Base-by-base conservation (phyloP, 306 rosid species). In the Alnus glutinosa region DNA sequence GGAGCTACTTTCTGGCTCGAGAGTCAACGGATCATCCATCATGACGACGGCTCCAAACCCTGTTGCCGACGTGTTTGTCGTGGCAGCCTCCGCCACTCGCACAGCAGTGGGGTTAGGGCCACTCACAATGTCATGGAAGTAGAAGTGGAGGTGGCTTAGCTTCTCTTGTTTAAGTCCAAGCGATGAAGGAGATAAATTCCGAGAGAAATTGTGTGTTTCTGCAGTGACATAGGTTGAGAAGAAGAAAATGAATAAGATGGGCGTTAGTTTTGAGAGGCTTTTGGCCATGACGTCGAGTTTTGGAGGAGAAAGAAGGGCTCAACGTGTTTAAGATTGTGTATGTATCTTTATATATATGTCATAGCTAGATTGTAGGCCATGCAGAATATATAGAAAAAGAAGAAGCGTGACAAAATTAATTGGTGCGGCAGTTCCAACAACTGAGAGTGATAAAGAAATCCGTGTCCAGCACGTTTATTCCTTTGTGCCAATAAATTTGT, bases 141-240 rank as follows among this genome's bases (percentile, higher is more conserved):
- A 90, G 89, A 90, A 90, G 71, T 83, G 89, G 52, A 90, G 87
- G 82, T 90, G 92, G 87, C 79, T 83, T 49, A 90, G 80, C 83
- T 83, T 88, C 81, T 90, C 92, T 62, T 72, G 72, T 2, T 75
- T 63, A 37, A 88, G 78, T 7, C 82, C 87, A 5, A 86, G 18
- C 8, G 77, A 58, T 2, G 59, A 59, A 11, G 81, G 87, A 1
- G 85, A 63, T 1, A 83, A 7, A 57, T 2, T 75, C 46, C 59
- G 79, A 2, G 80, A 54, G 86, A 71, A 88, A 48, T 70, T 11
- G 37, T 54, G 37, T 3, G 76, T 13, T 48, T 75, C 68, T 13
- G 78, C 82, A 3, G 63, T 1, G 49, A 64, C 8, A 9, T 16
- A 0, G 48, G 0, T 18, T n/a, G 73, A 2, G 2, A 78, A 12